Percentiles rank a stretch among this genome's conserved stretches.
phyloP scores from a whole-genome alignment of 1,139 yeast genomes.

The Geotrichum aggregatum region DNA sequence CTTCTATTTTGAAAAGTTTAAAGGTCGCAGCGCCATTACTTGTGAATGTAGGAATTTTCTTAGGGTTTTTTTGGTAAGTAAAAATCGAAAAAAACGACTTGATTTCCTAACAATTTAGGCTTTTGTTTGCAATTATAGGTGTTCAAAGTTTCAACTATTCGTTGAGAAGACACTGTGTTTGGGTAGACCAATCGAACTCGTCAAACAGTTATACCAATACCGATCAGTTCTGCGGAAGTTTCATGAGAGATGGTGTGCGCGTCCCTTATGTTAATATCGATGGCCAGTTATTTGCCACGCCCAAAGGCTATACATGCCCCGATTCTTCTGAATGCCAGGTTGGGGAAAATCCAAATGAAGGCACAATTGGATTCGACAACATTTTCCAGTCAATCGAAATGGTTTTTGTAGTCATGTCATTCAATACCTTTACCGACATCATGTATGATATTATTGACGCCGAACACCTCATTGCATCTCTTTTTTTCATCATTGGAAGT shows the following conservation, averaged over 20 bases:
- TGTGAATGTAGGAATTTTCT: constrained; percentile 71
- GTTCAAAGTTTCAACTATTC: constrained; percentile 87
- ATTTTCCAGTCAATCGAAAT: constrained; percentile 75
- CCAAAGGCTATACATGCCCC: constrained; percentile 84
- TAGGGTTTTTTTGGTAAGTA: constrained; percentile 66
- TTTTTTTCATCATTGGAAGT: constrained; percentile 71
- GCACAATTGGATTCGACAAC: constrained; percentile 79
- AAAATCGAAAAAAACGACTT: no score
- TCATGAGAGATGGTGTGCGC: constrained; percentile 43
- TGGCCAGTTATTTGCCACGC: constrained; percentile 45
- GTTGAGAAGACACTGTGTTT: constrained; percentile 76
- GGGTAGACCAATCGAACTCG: constrained; percentile 72
- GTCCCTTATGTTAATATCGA: constrained; percentile 54
- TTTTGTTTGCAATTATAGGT: constrained; percentile 78
- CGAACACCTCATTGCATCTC: constrained; percentile 70
- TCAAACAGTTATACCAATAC: constrained; percentile 54
- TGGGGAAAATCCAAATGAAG: constrained; percentile 65
- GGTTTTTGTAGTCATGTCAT: constrained; percentile 83
- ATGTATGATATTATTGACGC: constrained; percentile 85
- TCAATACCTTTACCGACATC: constrained; percentile 84
- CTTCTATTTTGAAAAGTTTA: constrained; percentile 65
- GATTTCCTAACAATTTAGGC: constrained; percentile 24
- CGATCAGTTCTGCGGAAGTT: constrained; percentile 78
- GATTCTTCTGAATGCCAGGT: constrained; percentile 65
- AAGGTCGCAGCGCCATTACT: constrained; percentile 73